Evolutionary conservation across 1,139 yeast species (phyloP).

Genomic region (Meyerozyma smithsonii): DNA sequence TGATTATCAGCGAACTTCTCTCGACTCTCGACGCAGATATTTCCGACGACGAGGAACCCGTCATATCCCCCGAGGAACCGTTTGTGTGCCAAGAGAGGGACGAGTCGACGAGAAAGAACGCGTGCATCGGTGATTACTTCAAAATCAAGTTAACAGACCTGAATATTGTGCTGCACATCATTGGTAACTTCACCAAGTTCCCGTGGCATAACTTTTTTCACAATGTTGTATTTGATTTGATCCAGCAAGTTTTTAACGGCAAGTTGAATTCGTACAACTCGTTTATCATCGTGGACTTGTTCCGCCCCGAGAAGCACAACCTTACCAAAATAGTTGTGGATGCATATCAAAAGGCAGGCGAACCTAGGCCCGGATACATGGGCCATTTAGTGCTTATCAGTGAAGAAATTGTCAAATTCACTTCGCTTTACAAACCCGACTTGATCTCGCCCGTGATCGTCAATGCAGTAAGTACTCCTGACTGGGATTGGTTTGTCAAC

Average conservation of each 20-base stretch:
- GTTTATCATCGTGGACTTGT: conserved; percentile 41
- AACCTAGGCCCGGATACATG: conserved; percentile 43
- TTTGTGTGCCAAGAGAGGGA: conserved; percentile 42
- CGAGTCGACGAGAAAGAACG: conserved; percentile 24
- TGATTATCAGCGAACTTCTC: neutral
- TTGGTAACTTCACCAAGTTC: conserved; percentile 33
- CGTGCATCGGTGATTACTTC: conserved; percentile 43
- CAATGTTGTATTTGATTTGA: conserved; percentile 45
- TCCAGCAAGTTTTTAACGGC: conserved; percentile 47
- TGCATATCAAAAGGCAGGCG: conserved; percentile 21
- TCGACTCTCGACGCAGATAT: conserved; percentile 7
- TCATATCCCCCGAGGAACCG: conserved; percentile 43
- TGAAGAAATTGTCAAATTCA: conserved; percentile 47
- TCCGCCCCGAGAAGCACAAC: conserved; percentile 19
- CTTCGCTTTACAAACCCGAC: conserved; percentile 46
- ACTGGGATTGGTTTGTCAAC: conserved; percentile 45
- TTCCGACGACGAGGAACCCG: conserved; percentile 46
- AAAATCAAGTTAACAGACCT: conserved; percentile 41
- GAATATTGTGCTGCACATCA: conserved; percentile 30
- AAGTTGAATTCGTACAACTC: conserved; percentile 46
- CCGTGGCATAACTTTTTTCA: conserved; percentile 50
- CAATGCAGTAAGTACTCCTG: conserved; percentile 30
- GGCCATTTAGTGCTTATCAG: conserved; percentile 45
- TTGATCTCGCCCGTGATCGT: conserved; percentile 42
- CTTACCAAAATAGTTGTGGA: conserved; percentile 32